phyloP scores from a whole-genome alignment of 345 rosid species.

The Isatis tinctoria region DNA sequence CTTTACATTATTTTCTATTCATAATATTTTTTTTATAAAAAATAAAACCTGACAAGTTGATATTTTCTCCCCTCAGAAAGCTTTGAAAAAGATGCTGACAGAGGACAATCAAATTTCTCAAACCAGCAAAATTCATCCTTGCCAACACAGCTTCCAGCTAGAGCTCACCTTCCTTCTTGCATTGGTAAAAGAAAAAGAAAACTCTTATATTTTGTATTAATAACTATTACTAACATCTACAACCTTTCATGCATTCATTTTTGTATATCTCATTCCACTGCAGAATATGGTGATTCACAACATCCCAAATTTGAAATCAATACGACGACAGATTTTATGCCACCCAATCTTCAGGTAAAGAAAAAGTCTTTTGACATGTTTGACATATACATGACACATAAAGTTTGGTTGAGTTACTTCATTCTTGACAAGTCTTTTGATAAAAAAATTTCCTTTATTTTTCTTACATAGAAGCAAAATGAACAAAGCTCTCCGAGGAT shows the following conservation, averaged over 20 bases:
- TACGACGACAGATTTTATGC: slow-evolving; percentile 57
- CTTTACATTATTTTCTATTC: not conserved
- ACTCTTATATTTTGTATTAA: not conserved
- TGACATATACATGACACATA: not conserved
- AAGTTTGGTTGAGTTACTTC: not conserved
- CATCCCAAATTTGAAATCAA: slow-evolving; percentile 75
- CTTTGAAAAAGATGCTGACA: slow-evolving; percentile 39
- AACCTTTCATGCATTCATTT: not conserved
- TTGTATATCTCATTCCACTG: slow-evolving; percentile 15
- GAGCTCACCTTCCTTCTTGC: slow-evolving; percentile 92
- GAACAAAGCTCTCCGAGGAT: slow-evolving; percentile 31
- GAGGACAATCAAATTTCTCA: slow-evolving; percentile 50
- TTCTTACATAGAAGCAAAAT: slow-evolving; percentile 29
- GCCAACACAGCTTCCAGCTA: slow-evolving; percentile 80
- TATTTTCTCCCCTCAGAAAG: slow-evolving; percentile 42
- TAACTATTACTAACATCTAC: not conserved
- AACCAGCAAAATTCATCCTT: slow-evolving; percentile 53
- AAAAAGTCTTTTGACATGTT: not conserved
- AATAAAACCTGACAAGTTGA: not conserved
- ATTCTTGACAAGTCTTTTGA: not conserved
- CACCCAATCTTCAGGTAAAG: slow-evolving; percentile 43
- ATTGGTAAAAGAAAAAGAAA: slow-evolving; percentile 41
- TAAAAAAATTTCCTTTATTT: not conserved
- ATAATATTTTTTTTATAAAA: not conserved
- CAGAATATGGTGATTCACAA: slow-evolving; percentile 66